These are phyloP conservation scores for Schizonepeta tenuifolia DNA, from an alignment of 257 asterid genomes.

Conservation along the genomic window DNA sequence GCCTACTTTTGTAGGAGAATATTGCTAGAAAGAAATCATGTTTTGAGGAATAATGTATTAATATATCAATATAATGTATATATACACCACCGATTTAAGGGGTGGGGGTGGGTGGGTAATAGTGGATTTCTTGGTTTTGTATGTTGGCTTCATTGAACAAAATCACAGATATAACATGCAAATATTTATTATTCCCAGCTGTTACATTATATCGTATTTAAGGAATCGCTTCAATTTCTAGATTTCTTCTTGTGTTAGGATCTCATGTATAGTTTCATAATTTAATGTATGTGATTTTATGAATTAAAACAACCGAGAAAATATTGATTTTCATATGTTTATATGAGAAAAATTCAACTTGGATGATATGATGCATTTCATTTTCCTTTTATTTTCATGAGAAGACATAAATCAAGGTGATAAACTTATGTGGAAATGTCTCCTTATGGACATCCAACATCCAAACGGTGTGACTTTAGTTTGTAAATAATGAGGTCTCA, in stretches of 20 bases:
- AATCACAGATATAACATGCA: conserved; percentile 44
- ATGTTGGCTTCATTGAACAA: conserved; percentile 27
- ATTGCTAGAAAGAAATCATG: neutral
- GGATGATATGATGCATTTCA: too few relatives aligned
- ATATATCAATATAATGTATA: neutral
- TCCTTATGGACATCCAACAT: too few relatives aligned
- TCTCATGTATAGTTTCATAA: neutral
- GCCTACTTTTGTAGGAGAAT: neutral
- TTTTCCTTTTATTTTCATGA: too few relatives aligned
- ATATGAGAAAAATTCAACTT: neutral
- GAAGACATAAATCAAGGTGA: too few relatives aligned
- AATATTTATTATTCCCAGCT: conserved; percentile 41
- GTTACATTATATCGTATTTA: conserved; percentile 22
- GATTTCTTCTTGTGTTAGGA: neutral
- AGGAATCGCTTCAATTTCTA: conserved; percentile 10
- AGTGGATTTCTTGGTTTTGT: conserved; percentile 24
- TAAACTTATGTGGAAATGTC: too few relatives aligned
- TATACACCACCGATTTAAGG: neutral
- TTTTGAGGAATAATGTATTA: neutral
- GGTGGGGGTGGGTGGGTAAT: neutral
- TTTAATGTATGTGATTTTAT: neutral
- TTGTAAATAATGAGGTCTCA: too few relatives aligned
- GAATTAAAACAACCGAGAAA: neutral
- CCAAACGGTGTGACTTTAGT: too few relatives aligned
- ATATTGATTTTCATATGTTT: neutral